A percentile compares a stretch with the other conserved stretches of the same genome.
These are phyloP conservation scores for Fremontodendron californicum DNA, from an alignment of 345 rosid genomes.

Conservation along the genomic window DNA sequence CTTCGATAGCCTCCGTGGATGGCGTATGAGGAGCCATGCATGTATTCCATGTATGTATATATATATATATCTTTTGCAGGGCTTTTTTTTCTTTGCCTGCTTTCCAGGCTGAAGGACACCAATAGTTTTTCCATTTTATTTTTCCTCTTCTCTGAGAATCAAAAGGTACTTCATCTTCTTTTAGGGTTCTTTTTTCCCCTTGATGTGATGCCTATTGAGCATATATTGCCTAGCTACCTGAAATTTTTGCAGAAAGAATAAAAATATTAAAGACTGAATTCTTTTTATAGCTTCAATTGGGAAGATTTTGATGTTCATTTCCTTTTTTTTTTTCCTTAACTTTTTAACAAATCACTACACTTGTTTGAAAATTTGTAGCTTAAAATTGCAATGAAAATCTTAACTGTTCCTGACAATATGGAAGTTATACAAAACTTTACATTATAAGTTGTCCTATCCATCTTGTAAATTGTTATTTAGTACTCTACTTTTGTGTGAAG, in stretches of 20 bases:
- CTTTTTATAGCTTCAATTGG: background rate
- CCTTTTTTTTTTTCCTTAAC: too few relatives aligned
- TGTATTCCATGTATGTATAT: constrained; percentile 25
- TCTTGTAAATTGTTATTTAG: background rate
- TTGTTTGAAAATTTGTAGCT: background rate
- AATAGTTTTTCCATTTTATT: background rate
- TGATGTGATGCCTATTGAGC: background rate
- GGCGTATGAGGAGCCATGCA: constrained; percentile 99
- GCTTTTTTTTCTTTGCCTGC: background rate
- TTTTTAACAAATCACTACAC: background rate
- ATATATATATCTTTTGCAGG: constrained; percentile 1
- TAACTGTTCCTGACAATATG: constrained; percentile 22
- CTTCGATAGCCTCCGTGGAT: constrained; percentile 68
- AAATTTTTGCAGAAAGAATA: background rate
- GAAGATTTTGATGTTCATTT: background rate
- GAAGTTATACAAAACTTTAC: constrained; percentile 13
- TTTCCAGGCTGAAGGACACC: background rate
- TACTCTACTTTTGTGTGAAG: constrained; percentile 3
- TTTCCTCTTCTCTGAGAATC: background rate
- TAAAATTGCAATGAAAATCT: background rate
- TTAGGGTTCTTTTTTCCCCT: background rate
- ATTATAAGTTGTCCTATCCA: background rate
- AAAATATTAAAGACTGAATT: background rate
- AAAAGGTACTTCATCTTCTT: constrained; percentile 1
- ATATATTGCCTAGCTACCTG: too few relatives aligned